phyloP scores from a whole-genome alignment of 2,329 filamentous ascomycete genomes.

The Basipetospora sp. region DNA sequence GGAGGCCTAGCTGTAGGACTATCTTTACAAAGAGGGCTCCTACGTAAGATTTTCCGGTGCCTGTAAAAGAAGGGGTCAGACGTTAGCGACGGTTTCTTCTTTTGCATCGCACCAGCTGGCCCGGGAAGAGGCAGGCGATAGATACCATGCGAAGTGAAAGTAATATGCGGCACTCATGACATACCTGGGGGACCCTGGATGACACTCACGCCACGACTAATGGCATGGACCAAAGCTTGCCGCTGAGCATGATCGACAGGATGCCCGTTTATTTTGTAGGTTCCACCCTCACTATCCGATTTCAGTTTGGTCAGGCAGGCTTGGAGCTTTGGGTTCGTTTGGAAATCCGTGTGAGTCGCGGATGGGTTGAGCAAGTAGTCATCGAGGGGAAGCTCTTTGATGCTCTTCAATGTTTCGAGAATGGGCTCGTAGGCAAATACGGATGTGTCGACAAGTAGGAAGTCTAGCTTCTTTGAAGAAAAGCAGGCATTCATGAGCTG shows the following conservation, averaged over 20 bases:
- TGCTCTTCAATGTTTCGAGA: constrained; percentile 41
- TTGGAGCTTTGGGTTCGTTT: neutral
- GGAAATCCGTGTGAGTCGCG: neutral
- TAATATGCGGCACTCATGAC: no score
- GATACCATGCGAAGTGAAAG: no score
- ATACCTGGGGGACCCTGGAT: constrained; percentile 61
- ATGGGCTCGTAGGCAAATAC: constrained; percentile 58
- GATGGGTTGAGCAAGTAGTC: constrained; percentile 13
- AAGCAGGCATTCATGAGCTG: constrained; percentile 31
- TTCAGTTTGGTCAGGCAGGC: neutral
- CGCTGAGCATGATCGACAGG: constrained; percentile 30
- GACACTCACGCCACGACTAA: constrained; percentile 39
- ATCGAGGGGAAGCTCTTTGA: constrained; percentile 40
- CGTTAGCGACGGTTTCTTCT: no score
- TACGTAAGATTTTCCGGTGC: constrained; percentile 63
- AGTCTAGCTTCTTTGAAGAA: constrained; percentile 18
- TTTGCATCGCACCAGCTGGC: no score
- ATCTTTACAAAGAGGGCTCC: constrained; percentile 47
- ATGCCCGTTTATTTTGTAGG: neutral
- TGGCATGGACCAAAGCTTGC: constrained; percentile 36
- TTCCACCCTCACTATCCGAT: no score
- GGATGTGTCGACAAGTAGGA: constrained; percentile 48
- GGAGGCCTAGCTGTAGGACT: constrained; percentile 34
- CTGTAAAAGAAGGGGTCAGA: constrained; percentile 20
- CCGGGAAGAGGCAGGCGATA: no score